phyloP scores from a whole-genome alignment of 306 rosid genomes.

The Trichosanthes truncata region DNA sequence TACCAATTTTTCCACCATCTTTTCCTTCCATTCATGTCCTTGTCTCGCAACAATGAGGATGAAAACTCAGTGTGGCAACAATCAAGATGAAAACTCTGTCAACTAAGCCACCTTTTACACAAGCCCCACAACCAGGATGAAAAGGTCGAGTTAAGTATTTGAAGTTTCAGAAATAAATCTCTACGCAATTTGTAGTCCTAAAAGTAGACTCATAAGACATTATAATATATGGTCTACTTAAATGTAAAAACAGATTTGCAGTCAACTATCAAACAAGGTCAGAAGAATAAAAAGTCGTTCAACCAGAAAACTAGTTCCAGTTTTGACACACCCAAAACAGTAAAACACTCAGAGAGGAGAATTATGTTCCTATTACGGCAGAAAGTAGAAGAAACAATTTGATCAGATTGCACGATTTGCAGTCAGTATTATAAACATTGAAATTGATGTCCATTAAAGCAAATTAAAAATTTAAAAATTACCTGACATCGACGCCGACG shows the following conservation, averaged over 20 bases:
- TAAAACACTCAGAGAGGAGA: not conserved
- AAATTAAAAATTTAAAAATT: not conserved
- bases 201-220: not conserved
- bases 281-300: not conserved
- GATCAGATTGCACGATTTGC: not conserved
- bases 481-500: slow-evolving; percentile 83
- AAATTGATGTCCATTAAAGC: not conserved
- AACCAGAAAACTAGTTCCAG: not conserved
- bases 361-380: not conserved
- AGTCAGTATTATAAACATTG: not conserved
- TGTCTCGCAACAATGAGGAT: not conserved
- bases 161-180: not conserved
- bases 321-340: not conserved
- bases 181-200: not conserved
- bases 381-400: not conserved
- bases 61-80: not conserved
- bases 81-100: not conserved
- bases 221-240: not conserved
- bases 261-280: not conserved
- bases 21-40: not conserved
- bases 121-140: no score
- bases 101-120: not conserved
- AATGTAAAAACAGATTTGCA: not conserved
- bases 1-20: not conserved
- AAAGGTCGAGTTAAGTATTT: not conserved